Base-by-base conservation (phyloP, 2,329 filamentous ascomycete species). In the Canariomyces notabilis region DNA sequence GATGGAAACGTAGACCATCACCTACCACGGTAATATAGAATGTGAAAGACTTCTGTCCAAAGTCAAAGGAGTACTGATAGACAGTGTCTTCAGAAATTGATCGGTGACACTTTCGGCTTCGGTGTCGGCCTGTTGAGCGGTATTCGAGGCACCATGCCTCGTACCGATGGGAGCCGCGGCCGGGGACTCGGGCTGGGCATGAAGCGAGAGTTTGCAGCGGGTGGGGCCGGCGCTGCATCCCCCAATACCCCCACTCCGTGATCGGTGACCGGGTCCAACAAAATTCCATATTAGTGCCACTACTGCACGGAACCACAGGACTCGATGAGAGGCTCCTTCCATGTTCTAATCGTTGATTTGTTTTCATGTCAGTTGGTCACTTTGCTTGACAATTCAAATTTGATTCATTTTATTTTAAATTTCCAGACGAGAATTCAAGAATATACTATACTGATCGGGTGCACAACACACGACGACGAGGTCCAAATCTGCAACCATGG, bases 211-310 rank as follows among this genome's bases (percentile, higher is more conserved):
- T 18, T 9, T 36, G 34, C n/a, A 33, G 16, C 7, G 22, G 23
- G 32, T 37, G 35, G 26, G 22, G 11, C 26, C 26, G 26, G 26
- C 26, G 26, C 11, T 11, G 22, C 6, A 11, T 29, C 26, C 14
- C 9, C 26, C 9, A 29, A 8, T n/a, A n/a, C 26, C 49, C 49
- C 49, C 49, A 46, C 49, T 51, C 49, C 49, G 49, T 39, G 23
- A 51, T 51, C 49, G 49, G 49, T 15, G 45, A 8, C 42, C 49
- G 44, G 42, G 21, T 11, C 38, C 44, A 15, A 42, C n/a, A 34
- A 48, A 51, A 32, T 15, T 14, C 14, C 26, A 12, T 11, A 29
- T 29, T 29, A 29, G 26, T 29, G 26, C 9, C 26, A 29, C 26
- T 29, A 4, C 22, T 26, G 9, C 26, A n/a, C n/a, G n/a, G n/a